Conservation (phyloP, 2,329 filamentous ascomycete species). For the Plectosphaerella cucumerina region DNA sequence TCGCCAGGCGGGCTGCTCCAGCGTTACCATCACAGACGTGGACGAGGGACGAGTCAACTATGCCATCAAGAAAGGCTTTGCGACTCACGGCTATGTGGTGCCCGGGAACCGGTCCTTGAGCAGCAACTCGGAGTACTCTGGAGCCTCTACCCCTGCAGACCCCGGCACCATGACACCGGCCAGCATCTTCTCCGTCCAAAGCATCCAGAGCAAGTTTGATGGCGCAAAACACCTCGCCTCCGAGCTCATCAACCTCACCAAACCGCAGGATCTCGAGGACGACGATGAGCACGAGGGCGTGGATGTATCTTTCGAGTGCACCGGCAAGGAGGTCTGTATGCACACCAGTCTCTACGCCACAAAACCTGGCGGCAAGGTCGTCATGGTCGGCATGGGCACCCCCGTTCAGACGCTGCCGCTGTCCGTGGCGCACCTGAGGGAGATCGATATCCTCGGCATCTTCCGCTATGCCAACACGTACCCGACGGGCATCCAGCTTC, state of each 20-base stretch:
- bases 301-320: slow-evolving; percentile 72
- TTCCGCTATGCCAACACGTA: slow-evolving; percentile 75
- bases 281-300: slow-evolving; percentile 57
- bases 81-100: slow-evolving; percentile 55
- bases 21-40: slow-evolving; percentile 58
- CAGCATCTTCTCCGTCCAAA: slow-evolving; percentile 40
- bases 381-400: slow-evolving; percentile 78
- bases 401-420: slow-evolving; percentile 72
- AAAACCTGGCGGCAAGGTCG: slow-evolving; percentile 64
- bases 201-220: slow-evolving; percentile 46
- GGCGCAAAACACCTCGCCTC: slow-evolving; percentile 43
- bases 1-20: slow-evolving; percentile 53
- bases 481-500: slow-evolving; percentile 60
- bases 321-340: slow-evolving; percentile 70
- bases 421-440: slow-evolving; percentile 66
- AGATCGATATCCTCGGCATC: slow-evolving; percentile 74
- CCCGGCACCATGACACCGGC: slow-evolving; percentile 36
- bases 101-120: slow-evolving; percentile 38
- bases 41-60: slow-evolving; percentile 57
- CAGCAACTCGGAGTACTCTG: slow-evolving; percentile 35
- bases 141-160: slow-evolving; percentile 42
- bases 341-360: slow-evolving; percentile 72
- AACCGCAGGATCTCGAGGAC: slow-evolving; percentile 21
- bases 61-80: slow-evolving; percentile 54
- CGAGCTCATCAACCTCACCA: slow-evolving; percentile 42